Evolutionary conservation across 352 stramenopile species (phyloP).

Genomic region (Peronospora destructor): DNA sequence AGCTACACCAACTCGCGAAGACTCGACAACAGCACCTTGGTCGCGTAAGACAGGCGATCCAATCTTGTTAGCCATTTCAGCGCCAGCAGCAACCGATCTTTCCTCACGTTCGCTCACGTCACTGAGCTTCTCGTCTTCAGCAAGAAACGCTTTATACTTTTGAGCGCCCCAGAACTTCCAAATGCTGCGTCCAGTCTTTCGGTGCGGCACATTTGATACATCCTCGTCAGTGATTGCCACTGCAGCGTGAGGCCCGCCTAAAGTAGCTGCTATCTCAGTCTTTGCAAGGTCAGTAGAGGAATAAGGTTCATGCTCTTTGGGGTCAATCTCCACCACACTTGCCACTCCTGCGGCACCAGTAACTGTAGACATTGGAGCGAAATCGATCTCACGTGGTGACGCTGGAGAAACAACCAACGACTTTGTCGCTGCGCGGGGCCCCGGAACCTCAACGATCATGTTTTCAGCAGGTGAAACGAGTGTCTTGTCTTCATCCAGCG

Average conservation of each 20-base stretch:
- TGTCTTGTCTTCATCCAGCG: too few species aligned
- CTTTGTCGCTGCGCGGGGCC: neutral
- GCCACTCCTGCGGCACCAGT: constrained; percentile 1
- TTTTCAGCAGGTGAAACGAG: neutral
- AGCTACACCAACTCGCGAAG: neutral
- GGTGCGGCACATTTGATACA: neutral
- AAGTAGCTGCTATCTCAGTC: neutral
- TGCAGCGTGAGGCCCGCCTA: neutral
- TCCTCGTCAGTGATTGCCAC: constrained; percentile 3
- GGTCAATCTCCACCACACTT: neutral
- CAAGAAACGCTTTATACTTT: constrained; percentile 9
- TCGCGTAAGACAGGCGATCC: neutral
- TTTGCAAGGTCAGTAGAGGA: neutral
- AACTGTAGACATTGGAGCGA: neutral
- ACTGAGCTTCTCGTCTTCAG: neutral
- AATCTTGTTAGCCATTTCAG: constrained; percentile 2
- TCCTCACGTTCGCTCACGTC: neutral
- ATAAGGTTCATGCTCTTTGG: neutral
- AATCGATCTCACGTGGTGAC: constrained; percentile 1
- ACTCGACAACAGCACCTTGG: constrained; percentile 4
- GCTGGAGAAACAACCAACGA: neutral
- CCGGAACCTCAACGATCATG: constrained; percentile 2
- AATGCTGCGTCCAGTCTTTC: constrained; percentile 20
- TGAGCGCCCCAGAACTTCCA: constrained; percentile 24
- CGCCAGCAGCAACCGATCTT: neutral